Evolutionary conservation across 306 rosid genomes (phyloP), one percentile per base, ranked within the genome.

Genomic region (Bauhinia variegata): DNA sequence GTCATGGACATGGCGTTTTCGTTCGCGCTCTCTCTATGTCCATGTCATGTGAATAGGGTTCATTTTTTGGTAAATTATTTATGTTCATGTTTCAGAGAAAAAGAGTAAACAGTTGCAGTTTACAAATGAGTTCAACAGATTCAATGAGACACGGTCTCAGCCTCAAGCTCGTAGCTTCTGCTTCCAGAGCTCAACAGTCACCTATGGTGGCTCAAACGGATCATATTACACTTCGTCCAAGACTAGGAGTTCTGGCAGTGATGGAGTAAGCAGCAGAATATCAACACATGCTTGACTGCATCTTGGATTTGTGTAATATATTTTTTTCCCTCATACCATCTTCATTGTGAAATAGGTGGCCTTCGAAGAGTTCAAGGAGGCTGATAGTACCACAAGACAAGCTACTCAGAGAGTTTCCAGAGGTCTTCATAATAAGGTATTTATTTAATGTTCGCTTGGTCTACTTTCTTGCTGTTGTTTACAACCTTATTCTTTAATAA

Each of bases 311-410:
- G 34, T 6, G 0, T 65, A 7, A 11, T 62, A 32, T 28, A 60
- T 1, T 64, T 28, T 63, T 1, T 64, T 65, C 67, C 71, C 2
- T 77, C 37, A 81, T 66, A 33, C 63, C 34, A 6, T 14, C 33
- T 71, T 79, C 63, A 0, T 38, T 72, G 70, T 70, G 49, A 51
- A 50, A 58, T 70, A 93, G 97, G 63, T 89, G 60, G 78, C 87
- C 36, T 69, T 88, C 68, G 98, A 89, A 75, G 97, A 93, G 83
- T 68, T 56, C 66, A 93, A 88, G 78, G 98, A 93, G 74, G 98
- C 97, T 7, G 89, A 88, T 78, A 74, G 85, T 68, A 73, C 88
- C 52, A 83, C 81, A 31, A 44, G 89, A 65, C 70, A 84, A 83
- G 97, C 98, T 31, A 53, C 72, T 11, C 97, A 93, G 74, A 54